Evolutionary conservation across 164 flowering plant species (phyloP), one percentile per base, ranked within the genome.

Genomic region (Tetrastigma voinierianum): DNA sequence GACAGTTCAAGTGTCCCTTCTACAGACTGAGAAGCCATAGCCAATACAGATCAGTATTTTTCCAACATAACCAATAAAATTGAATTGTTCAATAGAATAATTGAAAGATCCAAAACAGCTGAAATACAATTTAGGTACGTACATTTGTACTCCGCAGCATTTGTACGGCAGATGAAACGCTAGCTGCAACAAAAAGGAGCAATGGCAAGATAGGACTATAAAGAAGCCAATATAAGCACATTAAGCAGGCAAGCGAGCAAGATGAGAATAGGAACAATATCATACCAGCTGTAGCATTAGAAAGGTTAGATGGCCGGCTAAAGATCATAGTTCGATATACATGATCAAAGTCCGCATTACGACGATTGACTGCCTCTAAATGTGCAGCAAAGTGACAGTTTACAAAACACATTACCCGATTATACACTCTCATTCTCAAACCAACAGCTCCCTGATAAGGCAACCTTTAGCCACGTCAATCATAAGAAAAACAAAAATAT

Each of bases 321-420:
- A 96, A 96, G 57, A 79, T 68, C 96, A 96, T 88, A 13, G 81
- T 88, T 58, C 84, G 84, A 72, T 84, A 93, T 46, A 93, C 86
- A 77, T 89, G 93, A 71, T 91, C 93, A 80, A 96, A 96, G 63
- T 96, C 99, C 40, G 96, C 97, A 85, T 96, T 96, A 10, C 99
- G 93, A 7, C 98, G 90, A 68, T 75, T 85, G 46, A 96, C 96
- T 62, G 99, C 99, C 71, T 96, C 99, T 58, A 90, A 70, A 74
- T 96, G 99, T 57, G 99, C 99, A 70, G 99, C 99, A 77, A 93
- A 85, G 76, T 96, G 99, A 72, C 98, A 96, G 67, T 91, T 93
- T 40, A 91, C 89, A 76, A 96, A 96, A 77, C 99, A 96, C 52
- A 96, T 72, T 61, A 78, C 77, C 46, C 98, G 80, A 58, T 86